Base-by-base conservation (phyloP, 805 yeast genomes). In the Myxozyma melibiosi region DNA sequence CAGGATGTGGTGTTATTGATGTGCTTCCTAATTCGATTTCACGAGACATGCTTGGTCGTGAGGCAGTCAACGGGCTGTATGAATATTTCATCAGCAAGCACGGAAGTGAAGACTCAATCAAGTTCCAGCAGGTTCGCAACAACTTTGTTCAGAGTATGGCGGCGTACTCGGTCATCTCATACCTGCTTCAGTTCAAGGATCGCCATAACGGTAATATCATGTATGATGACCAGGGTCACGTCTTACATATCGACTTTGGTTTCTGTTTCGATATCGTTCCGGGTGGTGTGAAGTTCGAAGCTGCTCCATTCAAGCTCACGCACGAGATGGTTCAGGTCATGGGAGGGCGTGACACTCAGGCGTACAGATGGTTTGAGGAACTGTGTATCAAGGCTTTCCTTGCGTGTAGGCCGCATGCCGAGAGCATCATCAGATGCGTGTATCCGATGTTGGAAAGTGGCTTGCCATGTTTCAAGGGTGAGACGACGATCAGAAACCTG, bases 1-100 rank as follows among this genome's bases (percentile, higher is more conserved):
- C 99, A 0, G 99, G 99, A 0, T 91, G 98, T 76, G 99, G 99
- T 73, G 96, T 94, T 42, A 94, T 94, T 75, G 99, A 95, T 71
- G 99, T 95, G 31, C 79, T 94, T 64, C 99, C 99, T 33, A 88
- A 92, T 70, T 86, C 97, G 4, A 85, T 90, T 27, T 90, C 97
- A 41, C 84, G 99, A 74, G 99, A 94, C 74, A 92, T 94, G 98
- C 79, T 94, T 51, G 99, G 99, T 40, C 83, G 99, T 68, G 99
- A 94, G 70, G 99, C 99, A 0, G 99, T 94, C 27, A 94, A 94
- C 72, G 99, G 98, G 1, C 77, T 94, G 53, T 90, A 89, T 69
- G 97, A 92, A 68, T 94, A 92, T 74, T 94, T 86, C 73, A 83
- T 84, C 42, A 84, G 94, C 61, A 94, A 91, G 70, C 90, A 90